A percentile compares a stretch with the other conserved stretches of the same genome.
Conservation (phyloP, 139 green algal genomes). For the Chlamydomonas sp. region DNA sequence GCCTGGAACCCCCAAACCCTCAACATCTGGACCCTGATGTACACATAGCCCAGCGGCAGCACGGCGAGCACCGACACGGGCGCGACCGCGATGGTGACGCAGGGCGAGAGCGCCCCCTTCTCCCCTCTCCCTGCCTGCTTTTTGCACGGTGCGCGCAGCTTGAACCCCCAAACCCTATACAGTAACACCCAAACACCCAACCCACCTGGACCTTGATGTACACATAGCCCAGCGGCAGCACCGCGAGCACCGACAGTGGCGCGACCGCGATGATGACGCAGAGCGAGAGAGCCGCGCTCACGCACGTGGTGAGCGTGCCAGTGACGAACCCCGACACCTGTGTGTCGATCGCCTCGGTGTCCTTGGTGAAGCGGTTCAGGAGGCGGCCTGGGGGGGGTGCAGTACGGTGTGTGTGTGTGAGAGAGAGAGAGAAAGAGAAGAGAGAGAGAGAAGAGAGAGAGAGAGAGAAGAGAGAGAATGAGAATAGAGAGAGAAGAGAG, state of each 20-base stretch:
- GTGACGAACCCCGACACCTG: slow-evolving; percentile 31
- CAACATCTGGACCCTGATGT: slow-evolving; percentile 37
- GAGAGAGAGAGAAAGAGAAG: background rate
- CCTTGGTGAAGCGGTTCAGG: slow-evolving; percentile 79
- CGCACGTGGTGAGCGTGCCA: slow-evolving; percentile 29
- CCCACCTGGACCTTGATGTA: slow-evolving; percentile 54
- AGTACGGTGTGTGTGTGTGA: background rate
- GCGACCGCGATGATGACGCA: slow-evolving; percentile 54
- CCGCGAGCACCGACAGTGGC: slow-evolving; percentile 42
- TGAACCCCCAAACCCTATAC: too few relatives aligned
- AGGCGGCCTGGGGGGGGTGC: slow-evolving; percentile 45
- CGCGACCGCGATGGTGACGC: too few relatives aligned
- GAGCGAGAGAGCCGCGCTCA: slow-evolving; percentile 45
- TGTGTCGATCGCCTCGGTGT: slow-evolving; percentile 70
- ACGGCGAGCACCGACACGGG: too few relatives aligned
- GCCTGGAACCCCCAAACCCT: too few relatives aligned
- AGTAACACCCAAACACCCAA: too few relatives aligned
- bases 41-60: too few relatives aligned
- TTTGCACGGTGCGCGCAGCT: too few relatives aligned
- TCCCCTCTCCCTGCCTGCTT: too few relatives aligned
- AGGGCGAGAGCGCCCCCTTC: slow-evolving; percentile 51
- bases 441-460: too few relatives aligned
- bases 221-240: slow-evolving; percentile 50
- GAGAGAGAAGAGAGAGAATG: background rate
- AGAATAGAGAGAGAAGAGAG: background rate